Evolutionary conservation across 805 yeast genomes (phyloP).

Genomic region (Sugiyamaella qingdaonensis): DNA sequence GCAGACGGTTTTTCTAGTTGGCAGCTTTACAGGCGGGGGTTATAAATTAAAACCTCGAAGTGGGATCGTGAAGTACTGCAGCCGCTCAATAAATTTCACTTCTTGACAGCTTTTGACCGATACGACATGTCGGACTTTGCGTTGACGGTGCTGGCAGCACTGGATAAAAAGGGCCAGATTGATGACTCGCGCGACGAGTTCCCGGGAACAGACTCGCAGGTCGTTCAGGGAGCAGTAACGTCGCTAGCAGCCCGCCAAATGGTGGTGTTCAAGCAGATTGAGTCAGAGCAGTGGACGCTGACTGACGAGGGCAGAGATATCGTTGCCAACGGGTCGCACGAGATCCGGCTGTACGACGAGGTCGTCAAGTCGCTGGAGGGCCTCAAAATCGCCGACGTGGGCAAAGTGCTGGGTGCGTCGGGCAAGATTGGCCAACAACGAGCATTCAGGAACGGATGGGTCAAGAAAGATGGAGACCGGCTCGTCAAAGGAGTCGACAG

Average conservation of each 20-base stretch:
- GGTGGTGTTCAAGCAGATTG: conserved; percentile 68
- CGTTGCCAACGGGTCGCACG: conserved; percentile 81
- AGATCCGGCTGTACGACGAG: conserved; percentile 66
- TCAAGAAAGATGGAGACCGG: conserved; percentile 78
- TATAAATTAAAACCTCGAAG: not conserved
- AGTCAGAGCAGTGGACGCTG: conserved; percentile 68
- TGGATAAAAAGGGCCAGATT: conserved; percentile 58
- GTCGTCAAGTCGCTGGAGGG: conserved; percentile 74
- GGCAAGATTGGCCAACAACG: conserved; percentile 95
- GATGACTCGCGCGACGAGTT: conserved; percentile 65
- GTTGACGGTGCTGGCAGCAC: conserved; percentile 51
- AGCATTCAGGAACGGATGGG: conserved; percentile 98
- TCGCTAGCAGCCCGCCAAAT: conserved; percentile 82
- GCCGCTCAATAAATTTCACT: not conserved
- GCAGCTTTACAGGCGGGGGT: not conserved
- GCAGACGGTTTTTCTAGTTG: not conserved
- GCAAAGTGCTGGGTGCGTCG: conserved; percentile 59
- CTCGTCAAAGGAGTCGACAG: conserved; percentile 50
- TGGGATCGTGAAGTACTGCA: not conserved
- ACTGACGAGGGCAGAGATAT: conserved; percentile 82
- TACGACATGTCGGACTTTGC: conserved; percentile 24
- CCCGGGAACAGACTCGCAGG: conserved; percentile 43
- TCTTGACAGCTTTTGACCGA: not conserved
- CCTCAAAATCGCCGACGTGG: conserved; percentile 67
- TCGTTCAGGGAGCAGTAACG: conserved; percentile 64